Evolutionary conservation across 208 protist genomes (phyloP).

Genomic region (Crithidia brevicula): DNA sequence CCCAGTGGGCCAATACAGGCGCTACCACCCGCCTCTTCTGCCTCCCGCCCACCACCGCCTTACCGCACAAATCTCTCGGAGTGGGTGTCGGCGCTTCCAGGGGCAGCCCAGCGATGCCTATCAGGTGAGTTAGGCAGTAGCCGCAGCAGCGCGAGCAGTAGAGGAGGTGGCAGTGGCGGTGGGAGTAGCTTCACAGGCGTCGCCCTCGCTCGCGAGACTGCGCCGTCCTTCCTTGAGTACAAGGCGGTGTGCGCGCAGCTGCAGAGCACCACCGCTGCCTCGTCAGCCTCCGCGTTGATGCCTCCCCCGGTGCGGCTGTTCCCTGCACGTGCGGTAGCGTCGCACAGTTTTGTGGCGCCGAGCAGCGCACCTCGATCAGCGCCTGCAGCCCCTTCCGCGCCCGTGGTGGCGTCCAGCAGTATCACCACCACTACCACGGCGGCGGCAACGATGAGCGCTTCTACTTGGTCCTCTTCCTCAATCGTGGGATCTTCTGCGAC

Average conservation of each 20-base stretch:
- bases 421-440: no score
- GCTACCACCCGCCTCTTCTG: no score
- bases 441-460: no score
- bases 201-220: neutral
- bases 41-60: conserved; percentile 18
- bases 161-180: neutral
- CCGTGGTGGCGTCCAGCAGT: no score
- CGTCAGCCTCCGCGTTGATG: neutral
- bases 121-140: neutral
- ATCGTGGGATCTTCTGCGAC: no score
- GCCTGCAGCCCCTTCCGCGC: no score
- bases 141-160: neutral
- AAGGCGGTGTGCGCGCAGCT: neutral
- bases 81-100: conserved; percentile 26
- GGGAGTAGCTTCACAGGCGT: neutral
- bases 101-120: conserved; percentile 13
- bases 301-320: neutral
- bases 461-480: conserved; percentile 2
- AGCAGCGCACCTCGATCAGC: no score
- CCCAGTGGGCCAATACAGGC: neutral
- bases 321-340: neutral
- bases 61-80: conserved; percentile 35
- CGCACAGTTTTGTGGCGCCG: no score
- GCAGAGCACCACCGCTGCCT: neutral
- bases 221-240: neutral